Evolutionary conservation across 352 stramenopile species (phyloP), one percentile per base, ranked within the genome.

Genomic region (Phytophthora citrophthora): DNA sequence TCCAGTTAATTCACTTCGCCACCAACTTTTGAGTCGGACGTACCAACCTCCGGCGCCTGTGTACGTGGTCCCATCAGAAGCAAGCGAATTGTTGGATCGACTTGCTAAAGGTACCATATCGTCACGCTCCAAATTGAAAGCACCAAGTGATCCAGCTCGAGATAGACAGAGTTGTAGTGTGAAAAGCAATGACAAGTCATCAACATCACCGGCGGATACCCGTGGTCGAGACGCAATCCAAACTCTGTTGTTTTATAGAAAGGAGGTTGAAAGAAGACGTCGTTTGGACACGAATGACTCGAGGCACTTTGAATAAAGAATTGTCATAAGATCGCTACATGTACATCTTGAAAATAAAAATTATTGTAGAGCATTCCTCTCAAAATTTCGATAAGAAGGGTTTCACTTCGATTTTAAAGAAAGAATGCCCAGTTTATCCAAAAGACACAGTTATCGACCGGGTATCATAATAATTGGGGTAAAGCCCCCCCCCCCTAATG

Each of bases 211-310:
- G 11, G 24, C 69, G 0, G 75, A 89, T 40, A 69, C 72, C 2
- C 55, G 71, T 55, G 72, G 56, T 4, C 71, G 62, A 47, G 82
- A 91, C 16, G 76, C 65, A 11, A 85, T 89, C 60, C 79, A 91
- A 41, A 74, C 72, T 34, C 48, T 91, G 47, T 60, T 91, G 16
- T 83, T 85, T 54, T 91, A 89, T 40, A 72, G 82, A 34, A 72
- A 72, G 44, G 82, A 91, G 54, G 79, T 91, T 24, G 80, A 86
- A 44, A 88, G 85, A 47, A 76, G 78, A 44, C 66, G 84, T 8
- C 68, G 69, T 41, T 48, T 68, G 9, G 64, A 72, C 47, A 48
- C 24, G 11, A 61, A 20, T 10, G 41, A 68, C 15, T 61, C 32
- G 24, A 26, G 34, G 26, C 20, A 12, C 24, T 27, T 49, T 4